Base-by-base conservation (phyloP, 2,329 filamentous ascomycete species). In the Fusarium metavorans region DNA sequence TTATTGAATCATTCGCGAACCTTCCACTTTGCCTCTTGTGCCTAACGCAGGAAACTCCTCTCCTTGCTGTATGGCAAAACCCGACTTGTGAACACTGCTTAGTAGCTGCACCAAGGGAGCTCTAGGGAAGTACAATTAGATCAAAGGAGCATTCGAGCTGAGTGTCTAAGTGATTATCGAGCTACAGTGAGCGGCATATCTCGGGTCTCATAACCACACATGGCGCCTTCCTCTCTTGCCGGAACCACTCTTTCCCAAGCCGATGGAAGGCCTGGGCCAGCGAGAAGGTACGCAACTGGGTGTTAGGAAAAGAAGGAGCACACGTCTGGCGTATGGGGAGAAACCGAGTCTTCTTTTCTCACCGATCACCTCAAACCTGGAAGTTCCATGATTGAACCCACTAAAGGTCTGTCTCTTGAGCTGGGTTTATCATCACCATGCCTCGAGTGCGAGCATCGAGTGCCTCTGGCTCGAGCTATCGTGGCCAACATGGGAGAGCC, bases 401-500 rank as follows among this genome's bases (percentile, higher is more conserved):
- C 9, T 27, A 34, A 37, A 23, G 54, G 1, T 11, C 18, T 8
- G 18, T 14, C 16, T 32, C 50, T 32, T 32, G 27, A 34, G 27
- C n/a, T 20, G 4, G 27, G 50, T 14, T 13, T 37, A 9, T 18
- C 25, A 23, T 11, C 34, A 30, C 14, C 23, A 79, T 79, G 74
- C 58, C 77, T 11, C 70, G 56, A 34, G 43, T 43, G 6, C 62
- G 60, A 41, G 52, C 35, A 13, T 72, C 70, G 8, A 50, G 52
- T 45, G 23, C 67, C 37, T 74, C 68, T 16, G 27, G 59, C 30
- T 69, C 71, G 11, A 54, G 52, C 20, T 56, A 62, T 27, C 68
- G 60, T 54, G 70, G 59, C n/a, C 70, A 57, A 60, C 58, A 63
- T 4, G 45, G 61, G 27, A 63, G 60, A 68, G 54, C 34, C n/a